Conservation (phyloP, 192 early-diverging fungal genomes). For the Piromyces finnis region DNA sequence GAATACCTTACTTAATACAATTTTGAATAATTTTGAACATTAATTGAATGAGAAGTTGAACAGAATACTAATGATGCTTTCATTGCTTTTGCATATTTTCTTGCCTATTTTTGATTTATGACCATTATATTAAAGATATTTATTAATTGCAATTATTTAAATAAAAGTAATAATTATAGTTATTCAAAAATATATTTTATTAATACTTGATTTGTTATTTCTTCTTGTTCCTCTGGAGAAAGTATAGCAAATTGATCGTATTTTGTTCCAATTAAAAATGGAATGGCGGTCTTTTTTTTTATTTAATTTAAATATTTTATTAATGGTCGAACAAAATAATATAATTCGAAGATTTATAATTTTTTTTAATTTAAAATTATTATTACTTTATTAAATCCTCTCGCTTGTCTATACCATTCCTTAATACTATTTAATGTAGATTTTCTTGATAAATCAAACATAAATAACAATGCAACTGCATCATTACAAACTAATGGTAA, state of each 20-base stretch:
- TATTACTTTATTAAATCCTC: constrained; percentile 79
- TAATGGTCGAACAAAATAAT: too few relatives aligned
- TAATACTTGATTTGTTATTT: constrained; percentile 72
- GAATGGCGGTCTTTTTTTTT: constrained; percentile 81
- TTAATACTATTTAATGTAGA: constrained; percentile 82
- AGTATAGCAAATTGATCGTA: constrained; percentile 83
- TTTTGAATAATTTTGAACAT: constrained; percentile 96
- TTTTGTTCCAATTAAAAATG: constrained; percentile 89
- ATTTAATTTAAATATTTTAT: too few relatives aligned
- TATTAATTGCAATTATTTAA: too few relatives aligned
- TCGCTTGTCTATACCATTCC: constrained; percentile 91
- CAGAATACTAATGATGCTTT: constrained; percentile 85
- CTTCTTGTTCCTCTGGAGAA: constrained; percentile 73
- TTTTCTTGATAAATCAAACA: constrained; percentile 86
- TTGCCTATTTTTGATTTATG: too few relatives aligned
- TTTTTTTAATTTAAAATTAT: not conserved
- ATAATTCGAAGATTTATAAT: too few relatives aligned
- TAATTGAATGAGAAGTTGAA: constrained; percentile 82
- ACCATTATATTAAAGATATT: too few relatives aligned
- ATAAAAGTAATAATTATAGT: too few relatives aligned
- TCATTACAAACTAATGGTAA: constrained; percentile 92
- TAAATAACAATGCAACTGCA: constrained; percentile 84
- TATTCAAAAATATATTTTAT: too few relatives aligned
- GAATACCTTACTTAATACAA: constrained; percentile 81
- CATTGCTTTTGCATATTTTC: constrained; percentile 85